Base-by-base conservation (phyloP, 371 early-diverging fungal genomes). In the Mucor irregularis region DNA sequence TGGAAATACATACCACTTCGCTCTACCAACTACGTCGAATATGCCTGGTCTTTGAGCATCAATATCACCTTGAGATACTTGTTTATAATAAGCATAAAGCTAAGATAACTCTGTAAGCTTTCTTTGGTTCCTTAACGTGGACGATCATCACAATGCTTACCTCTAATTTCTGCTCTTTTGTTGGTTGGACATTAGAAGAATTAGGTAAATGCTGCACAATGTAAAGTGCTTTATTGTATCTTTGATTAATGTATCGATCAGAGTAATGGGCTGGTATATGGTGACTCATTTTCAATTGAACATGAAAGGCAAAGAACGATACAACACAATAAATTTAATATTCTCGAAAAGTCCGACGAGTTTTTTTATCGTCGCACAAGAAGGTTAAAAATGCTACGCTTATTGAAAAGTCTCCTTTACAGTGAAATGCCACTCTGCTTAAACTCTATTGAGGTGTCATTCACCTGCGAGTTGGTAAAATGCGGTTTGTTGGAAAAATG, bases 11-110 rank as follows among this genome's bases (percentile, higher is more conserved):
- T 71, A 74, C 76, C 76, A 76, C 64, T 76, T 76, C 2, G 76
- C 70, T 37, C 78, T 66, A 16, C 78, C 78, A 22, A 78, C 75
- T 0, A 74, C 69, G 50, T 78, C 78, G 62, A 74, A 78, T 56
- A 78, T 64, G 4, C 75, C 78, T 13, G 78, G 78, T 57, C 73
- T 52, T 51, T 61, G 66, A 2, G 69, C 69, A 22, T 63, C 54
- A 11, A 74, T 51, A 53, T 70, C 49, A 11, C 78, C 78, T 30
- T 58, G 50, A 10, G 73, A 68, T 5, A 68, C 78, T 71, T 78
- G 78, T 44, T 76, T 76, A 58, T 68, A 76, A 17, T 66, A 61
- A n/a, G 72, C 68, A 56, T 76, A 76, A 9, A 77, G 46, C 78
- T 77, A 62, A 22, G 16, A 11, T 43, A 8, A 17, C 31, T 22